These are phyloP conservation scores for Globisporangium acanthophoron DNA, from an alignment of 352 stramenopile species.

Conservation along the genomic window DNA sequence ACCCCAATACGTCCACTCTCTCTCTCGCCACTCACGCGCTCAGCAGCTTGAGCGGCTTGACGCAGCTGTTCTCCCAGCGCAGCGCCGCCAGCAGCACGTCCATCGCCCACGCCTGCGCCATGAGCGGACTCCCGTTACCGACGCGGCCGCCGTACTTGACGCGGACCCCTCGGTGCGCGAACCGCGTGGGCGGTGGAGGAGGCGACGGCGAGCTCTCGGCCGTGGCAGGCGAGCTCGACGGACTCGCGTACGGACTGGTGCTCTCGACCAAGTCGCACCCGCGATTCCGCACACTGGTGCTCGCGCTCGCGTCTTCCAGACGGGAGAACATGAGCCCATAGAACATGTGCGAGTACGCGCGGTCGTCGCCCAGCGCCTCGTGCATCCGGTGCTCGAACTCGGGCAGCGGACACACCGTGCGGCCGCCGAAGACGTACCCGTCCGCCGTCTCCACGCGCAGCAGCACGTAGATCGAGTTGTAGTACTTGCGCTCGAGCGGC, in stretches of 20 bases:
- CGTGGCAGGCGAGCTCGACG: neutral
- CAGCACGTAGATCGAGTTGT: constrained; percentile 18
- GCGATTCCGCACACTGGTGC: constrained; percentile 17
- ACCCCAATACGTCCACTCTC: neutral
- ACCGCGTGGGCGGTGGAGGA: neutral
- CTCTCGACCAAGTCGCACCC: constrained; percentile 3
- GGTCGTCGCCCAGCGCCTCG: constrained; percentile 3
- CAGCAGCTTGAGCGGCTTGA: constrained; percentile 4
- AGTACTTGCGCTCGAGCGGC: constrained; percentile 12
- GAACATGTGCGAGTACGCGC: constrained; percentile 15
- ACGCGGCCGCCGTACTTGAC: constrained; percentile 17
- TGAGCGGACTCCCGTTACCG: constrained; percentile 17
- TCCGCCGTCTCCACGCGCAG: constrained; percentile 12
- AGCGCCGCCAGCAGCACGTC: constrained; percentile 26
- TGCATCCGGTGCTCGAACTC: constrained; percentile 16
- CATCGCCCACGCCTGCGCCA: constrained; percentile 25
- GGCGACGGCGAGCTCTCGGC: neutral
- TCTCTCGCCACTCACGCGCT: neutral
- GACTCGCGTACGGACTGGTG: constrained; percentile 1
- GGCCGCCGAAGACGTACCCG: constrained; percentile 19
- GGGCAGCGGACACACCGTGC: constrained; percentile 20
- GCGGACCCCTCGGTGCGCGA: neutral
- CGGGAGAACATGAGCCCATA: constrained; percentile 25
- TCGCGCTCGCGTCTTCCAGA: neutral
- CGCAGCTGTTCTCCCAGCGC: constrained; percentile 23